Base-by-base conservation (phyloP, 2,329 filamentous ascomycete genomes). In the Pseudodiploospora longispora region DNA sequence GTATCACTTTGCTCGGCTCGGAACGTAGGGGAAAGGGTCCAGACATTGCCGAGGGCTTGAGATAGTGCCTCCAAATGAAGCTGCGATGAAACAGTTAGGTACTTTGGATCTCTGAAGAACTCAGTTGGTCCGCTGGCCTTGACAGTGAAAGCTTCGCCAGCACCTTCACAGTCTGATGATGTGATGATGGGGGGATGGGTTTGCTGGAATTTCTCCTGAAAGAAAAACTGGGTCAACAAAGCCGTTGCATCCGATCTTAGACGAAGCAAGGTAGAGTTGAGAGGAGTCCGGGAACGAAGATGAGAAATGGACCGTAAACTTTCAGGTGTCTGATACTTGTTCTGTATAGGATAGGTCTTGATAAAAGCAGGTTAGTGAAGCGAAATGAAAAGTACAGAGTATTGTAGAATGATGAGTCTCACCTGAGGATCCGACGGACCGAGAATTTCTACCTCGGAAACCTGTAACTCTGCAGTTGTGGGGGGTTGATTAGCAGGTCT, bases 161-260 rank as follows among this genome's bases (percentile, higher is more conserved):
- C 93, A 4, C 93, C 93, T 68, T 98, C 93, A 58, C 93, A 98
- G 58, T 98, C 93, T 0, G 91, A 95, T 1, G 91, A 96, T 2
- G 93, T 97, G 57, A 98, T 87, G 56, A 97, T 82, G 4, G 93
- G 93, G 4, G 93, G 87, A 54, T 97, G 91, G 6, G 87, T 87
- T 65, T 97, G 85, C 47, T 87, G 75, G 56, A 87, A 91, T 44
- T 80, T 74, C 47, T 80, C 75, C 28, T 71, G 66, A 38, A 76
- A 74, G 65, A 97, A 96, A 65, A 89, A 91, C 38, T 75, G 76
- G 42, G 80, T 86, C 36, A 95, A 63, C 38, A 82, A 75, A 40
- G 82, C 78, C 50, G 89, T 84, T 53, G 83, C 76, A 52, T 90
- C 81, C 30, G 91, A 97, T 50, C 93, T 81, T 48, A 97, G 76